A percentile compares a stretch with the other conserved stretches of the same genome.
Evolutionary conservation across 108 stramenopile genomes (phyloP).

Genomic region (Cyclotella kingstonii): DNA sequence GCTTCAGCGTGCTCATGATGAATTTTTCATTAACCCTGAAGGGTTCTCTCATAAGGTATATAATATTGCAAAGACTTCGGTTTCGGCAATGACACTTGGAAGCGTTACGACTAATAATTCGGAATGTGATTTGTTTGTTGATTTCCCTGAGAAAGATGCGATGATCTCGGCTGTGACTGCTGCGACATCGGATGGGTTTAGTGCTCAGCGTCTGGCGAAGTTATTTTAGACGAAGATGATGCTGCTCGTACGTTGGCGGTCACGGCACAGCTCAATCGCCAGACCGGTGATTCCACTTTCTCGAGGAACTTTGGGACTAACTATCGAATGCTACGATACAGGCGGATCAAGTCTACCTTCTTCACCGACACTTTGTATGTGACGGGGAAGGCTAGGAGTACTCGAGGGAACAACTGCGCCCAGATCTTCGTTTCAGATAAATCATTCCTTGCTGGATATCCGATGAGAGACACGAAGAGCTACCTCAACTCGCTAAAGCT

Average conservation of each 20-base stretch:
- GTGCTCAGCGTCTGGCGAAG: slow-evolving; percentile 27
- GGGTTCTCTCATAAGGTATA: background rate
- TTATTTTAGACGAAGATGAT: slow-evolving; percentile 23
- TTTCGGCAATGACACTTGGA: background rate
- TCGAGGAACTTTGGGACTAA: too few relatives aligned
- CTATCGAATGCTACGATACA: too few relatives aligned
- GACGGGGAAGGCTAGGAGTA: slow-evolving; percentile 16
- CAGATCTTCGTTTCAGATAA: slow-evolving; percentile 34
- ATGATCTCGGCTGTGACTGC: background rate
- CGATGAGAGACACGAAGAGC: slow-evolving; percentile 16
- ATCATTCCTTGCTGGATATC: slow-evolving; percentile 16
- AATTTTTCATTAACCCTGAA: background rate
- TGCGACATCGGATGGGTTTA: slow-evolving; percentile 15
- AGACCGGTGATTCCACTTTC: background rate
- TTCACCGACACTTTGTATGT: slow-evolving; percentile 37
- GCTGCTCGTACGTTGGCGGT: slow-evolving; percentile 24
- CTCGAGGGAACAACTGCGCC: slow-evolving; percentile 15
- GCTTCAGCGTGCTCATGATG: too few relatives aligned
- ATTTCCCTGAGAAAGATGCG: background rate
- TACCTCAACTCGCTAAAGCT: slow-evolving; percentile 15
- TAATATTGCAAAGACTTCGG: background rate
- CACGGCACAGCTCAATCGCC: slow-evolving; percentile 17
- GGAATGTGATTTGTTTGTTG: background rate
- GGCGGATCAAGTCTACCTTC: slow-evolving; percentile 7
- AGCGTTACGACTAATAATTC: background rate